Evolutionary conservation across 371 early-diverging fungal species (phyloP), one percentile per base, ranked within the genome.

Genomic region (Mucor velutinosus): DNA sequence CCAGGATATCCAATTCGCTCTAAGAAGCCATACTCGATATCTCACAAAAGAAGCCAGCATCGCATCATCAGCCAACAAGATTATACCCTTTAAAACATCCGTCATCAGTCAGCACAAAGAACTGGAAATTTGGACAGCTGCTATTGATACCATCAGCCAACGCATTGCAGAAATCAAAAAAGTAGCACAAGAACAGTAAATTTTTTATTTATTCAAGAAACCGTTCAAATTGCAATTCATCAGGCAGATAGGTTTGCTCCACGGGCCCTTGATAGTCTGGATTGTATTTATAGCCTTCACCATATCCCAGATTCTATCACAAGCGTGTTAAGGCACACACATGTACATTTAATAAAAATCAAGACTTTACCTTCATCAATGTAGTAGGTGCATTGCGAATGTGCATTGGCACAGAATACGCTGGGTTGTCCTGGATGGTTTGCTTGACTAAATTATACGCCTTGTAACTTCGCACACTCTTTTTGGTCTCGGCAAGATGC

Each of bases 371-470:
- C 76, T 89, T 85, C 91, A 92, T 90, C 29, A 92, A 66, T 37
- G 71, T 69, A 0, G 94, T 95, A 0, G 94, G 95, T 29, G 96
- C 94, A 75, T 94, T 95, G 27, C 95, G 85, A 23, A 96, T 75
- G 72, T 95, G 95, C 60, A 94, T 66, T 0, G 96, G 96, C 0
- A 96, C 95, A 1, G 95, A 93, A 69, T 86, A 89, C 1, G 87
- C 86, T 12, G 81, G 83, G 55, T 90, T 87, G 17, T 79, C 73
- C 8, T 77, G 64, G 10, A 96, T 82, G 0, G 82, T 76, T 23
- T 84, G 67, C 62, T 92, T 76, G 53, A 86, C 84, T 62, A 73
- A 66, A 7, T 89, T 86, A 59, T 90, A 90, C 0, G 94, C 95
- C 61, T 86, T 82, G 73, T 95, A 95, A 2, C 83, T 82, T 47